Evolutionary conservation across 73 alveolate genomes (phyloP).

Genomic region (Paraurostyla sp.): DNA sequence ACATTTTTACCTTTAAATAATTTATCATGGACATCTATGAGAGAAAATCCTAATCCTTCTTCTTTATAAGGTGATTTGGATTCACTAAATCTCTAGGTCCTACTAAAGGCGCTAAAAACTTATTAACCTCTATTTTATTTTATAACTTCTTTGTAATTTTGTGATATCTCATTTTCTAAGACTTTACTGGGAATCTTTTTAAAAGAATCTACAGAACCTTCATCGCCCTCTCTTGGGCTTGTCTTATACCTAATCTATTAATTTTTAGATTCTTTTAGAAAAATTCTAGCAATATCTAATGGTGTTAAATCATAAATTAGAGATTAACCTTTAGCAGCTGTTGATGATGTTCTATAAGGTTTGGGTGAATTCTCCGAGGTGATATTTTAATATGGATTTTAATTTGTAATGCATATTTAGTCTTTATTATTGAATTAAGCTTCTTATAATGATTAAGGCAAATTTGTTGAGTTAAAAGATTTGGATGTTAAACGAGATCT

Average conservation of each 20-base stretch:
- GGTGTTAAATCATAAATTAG: not conserved
- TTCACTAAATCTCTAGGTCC: slow-evolving; percentile 3
- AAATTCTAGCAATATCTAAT: not conserved
- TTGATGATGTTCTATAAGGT: not conserved
- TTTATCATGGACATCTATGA: slow-evolving; percentile 40
- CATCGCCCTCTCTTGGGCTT: not conserved
- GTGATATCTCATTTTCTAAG: not conserved
- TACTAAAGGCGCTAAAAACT: slow-evolving; percentile 48
- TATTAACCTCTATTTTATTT: slow-evolving; percentile 19
- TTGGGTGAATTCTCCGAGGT: not conserved
- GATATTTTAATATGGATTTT: too few species aligned
- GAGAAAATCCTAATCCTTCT: not conserved
- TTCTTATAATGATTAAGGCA: not conserved
- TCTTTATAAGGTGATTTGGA: not conserved
- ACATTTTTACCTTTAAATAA: not conserved
- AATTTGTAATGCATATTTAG: not conserved
- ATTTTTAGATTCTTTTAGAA: slow-evolving; percentile 16
- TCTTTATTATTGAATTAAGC: not conserved
- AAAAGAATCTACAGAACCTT: not conserved
- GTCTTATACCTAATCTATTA: not conserved
- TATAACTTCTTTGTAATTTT: not conserved
- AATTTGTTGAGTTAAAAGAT: not conserved
- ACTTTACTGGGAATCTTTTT: not conserved
- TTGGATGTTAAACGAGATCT: not conserved
- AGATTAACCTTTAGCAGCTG: not conserved